Base-by-base conservation (phyloP, 2,329 filamentous ascomycete species). In the Fusarium proliferatum region DNA sequence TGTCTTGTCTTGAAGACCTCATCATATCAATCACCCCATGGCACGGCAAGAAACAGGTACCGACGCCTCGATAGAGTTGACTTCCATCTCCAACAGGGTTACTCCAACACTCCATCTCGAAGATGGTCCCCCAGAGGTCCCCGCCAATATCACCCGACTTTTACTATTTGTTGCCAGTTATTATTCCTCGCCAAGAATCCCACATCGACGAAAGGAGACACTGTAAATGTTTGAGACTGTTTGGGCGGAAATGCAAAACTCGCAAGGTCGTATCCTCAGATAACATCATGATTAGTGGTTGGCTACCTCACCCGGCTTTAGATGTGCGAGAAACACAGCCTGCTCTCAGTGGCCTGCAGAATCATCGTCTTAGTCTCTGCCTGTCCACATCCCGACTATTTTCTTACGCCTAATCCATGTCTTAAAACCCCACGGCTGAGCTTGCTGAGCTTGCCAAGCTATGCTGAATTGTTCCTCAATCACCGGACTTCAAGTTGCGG, bases 401-500 rank as follows among this genome's bases (percentile, higher is more conserved):
- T 67, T 59, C 12, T 57, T 55, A 48, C 42, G 53, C 45, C 34
- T 64, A 45, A 57, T 46, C 68, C 68, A 66, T 64, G 68, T 42
- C n/a, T 42, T 36, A 16, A 61, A 49, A 55, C 39, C 57, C 52
- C 61, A 60, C 56, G 61, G 61, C 48, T 30, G 43, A 55, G 46
- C 51, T 53, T 39, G 56, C 51, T 26, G 39, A 49, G 42, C 34
- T 41, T n/a, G 60, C 46, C 53, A 49, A 55, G 38, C 49, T 42
- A 38, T 23, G 26, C 2, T 64, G 33, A 36, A 67, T n/a, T 28
- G 26, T 33, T 53, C 30, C 49, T 71, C 60, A 49, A 72, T 26
- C 49, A 26, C 55, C 72, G 72, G 72, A 74, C 72, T 74, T 74
- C 42, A 63, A 74, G 43, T 69, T 74, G 72, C 72, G 72, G 64